Percentiles rank a stretch among this genome's conserved stretches.
phyloP scores from a whole-genome alignment of 2,329 filamentous ascomycete species.

The Fusarium irregulare region DNA sequence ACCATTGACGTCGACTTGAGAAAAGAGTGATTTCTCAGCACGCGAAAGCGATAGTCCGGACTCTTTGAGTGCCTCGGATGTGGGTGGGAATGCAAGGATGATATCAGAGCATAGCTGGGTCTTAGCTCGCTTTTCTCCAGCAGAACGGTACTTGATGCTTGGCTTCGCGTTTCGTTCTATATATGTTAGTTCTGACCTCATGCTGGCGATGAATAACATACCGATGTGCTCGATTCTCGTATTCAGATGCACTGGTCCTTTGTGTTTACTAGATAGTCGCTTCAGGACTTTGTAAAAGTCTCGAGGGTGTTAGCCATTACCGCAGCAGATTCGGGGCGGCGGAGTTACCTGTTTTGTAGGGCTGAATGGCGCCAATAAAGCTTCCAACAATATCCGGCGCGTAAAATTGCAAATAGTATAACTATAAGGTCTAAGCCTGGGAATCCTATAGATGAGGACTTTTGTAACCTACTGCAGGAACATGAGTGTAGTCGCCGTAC shows the following conservation, averaged over 20 bases:
- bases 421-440: too few relatives aligned
- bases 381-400: background rate
- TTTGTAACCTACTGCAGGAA: background rate
- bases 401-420: background rate
- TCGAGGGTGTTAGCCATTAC: background rate
- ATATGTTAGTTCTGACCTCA: background rate
- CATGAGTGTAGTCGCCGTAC: background rate
- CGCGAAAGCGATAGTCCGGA: background rate
- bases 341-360: background rate
- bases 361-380: background rate
- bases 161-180: background rate
- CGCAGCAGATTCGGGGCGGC: too few relatives aligned
- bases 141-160: background rate
- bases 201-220: background rate
- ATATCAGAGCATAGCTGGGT: background rate
- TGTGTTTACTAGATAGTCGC: background rate
- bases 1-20: background rate
- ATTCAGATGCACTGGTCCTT: background rate
- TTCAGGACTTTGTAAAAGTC: background rate
- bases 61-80: background rate
- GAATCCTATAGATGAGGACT: too few relatives aligned
- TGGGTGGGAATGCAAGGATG: background rate
- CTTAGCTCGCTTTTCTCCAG: background rate
- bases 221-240: background rate
- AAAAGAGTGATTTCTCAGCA: background rate